Evolutionary conservation across 495 filamentous ascomycete species (phyloP).

Genomic region (Delitschia confertaspora): DNA sequence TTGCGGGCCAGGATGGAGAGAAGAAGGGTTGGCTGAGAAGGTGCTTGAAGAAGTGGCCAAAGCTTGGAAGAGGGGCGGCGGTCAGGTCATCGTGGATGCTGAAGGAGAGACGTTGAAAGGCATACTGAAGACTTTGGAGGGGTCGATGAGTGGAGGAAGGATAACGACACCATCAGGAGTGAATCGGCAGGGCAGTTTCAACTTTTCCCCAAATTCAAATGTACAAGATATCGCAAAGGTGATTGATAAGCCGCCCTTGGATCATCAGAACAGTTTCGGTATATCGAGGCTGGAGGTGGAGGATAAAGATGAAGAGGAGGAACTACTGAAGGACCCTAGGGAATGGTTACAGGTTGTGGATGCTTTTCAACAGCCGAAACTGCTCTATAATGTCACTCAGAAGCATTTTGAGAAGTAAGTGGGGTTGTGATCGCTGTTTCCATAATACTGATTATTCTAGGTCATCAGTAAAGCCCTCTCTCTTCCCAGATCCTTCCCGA

Average conservation of each 20-base stretch:
- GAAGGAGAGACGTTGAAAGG: conserved; percentile 63
- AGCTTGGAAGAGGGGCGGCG: conserved; percentile 74
- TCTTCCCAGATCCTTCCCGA: conserved; percentile 70
- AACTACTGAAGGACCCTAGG: conserved; percentile 52
- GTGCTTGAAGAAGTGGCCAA: conserved; percentile 86
- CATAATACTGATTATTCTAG: too few species aligned
- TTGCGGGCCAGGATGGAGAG: conserved; percentile 92
- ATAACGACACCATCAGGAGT: conserved; percentile 40
- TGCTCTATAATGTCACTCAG: conserved; percentile 76
- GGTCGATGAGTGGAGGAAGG: conserved; percentile 73
- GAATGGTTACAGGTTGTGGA: conserved; percentile 69
- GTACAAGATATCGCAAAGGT: conserved; percentile 37
- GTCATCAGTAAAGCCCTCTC: conserved; percentile 41
- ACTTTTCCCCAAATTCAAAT: conserved; percentile 25
- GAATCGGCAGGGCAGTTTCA: conserved; percentile 54
- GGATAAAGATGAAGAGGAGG: conserved; percentile 50
- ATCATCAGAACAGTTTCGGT: conserved; percentile 55
- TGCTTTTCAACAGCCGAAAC: conserved; percentile 78
- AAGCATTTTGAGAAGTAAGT: conserved; percentile 77
- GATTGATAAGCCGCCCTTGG: conserved; percentile 33
- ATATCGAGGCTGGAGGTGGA: conserved; percentile 52
- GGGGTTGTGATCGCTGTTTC: too few species aligned
- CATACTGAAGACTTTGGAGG: conserved; percentile 73
- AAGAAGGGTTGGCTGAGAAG: conserved; percentile 85
- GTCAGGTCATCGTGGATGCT: conserved; percentile 78